Percentiles rank a stretch among this genome's conserved stretches.
Conservation (phyloP, 352 stramenopile species). For the Phytopythium delawarense region DNA sequence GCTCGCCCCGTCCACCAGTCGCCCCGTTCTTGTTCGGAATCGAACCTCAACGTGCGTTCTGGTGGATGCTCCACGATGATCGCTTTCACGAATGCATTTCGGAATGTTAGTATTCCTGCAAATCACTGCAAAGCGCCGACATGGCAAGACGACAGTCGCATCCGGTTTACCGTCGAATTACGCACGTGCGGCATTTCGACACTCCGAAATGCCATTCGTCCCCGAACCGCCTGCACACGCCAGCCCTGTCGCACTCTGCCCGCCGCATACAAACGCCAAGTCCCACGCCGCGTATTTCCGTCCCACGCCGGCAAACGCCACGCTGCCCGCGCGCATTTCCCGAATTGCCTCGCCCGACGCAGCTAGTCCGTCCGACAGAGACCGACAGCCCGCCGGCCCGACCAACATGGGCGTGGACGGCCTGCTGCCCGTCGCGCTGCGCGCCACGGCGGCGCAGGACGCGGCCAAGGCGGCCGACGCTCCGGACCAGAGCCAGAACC, state of each 20-base stretch:
- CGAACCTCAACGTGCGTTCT: constrained; percentile 1
- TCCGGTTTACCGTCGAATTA: too few relatives aligned
- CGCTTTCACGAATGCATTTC: too few relatives aligned
- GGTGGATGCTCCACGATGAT: too few relatives aligned
- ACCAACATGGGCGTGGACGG: constrained; percentile 24
- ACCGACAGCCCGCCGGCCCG: too few relatives aligned
- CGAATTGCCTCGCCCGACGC: not conserved
- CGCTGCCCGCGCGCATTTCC: not conserved
- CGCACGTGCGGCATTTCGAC: too few relatives aligned
- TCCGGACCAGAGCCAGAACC: not conserved
- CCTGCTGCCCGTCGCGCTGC: constrained; percentile 6
- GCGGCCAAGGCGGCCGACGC: not conserved
- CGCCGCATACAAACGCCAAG: not conserved
- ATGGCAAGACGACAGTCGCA: too few relatives aligned
- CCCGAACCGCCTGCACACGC: not conserved
- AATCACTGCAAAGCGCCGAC: too few relatives aligned
- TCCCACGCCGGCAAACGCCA: too few relatives aligned
- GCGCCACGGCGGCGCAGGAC: constrained; percentile 8
- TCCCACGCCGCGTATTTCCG: not conserved
- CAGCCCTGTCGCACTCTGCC: not conserved
- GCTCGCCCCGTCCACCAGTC: not conserved
- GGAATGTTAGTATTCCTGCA: too few relatives aligned
- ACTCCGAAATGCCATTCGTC: too few relatives aligned
- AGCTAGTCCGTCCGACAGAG: too few relatives aligned
- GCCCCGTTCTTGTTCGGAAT: not conserved